phyloP scores from a whole-genome alignment of 1,284 basidiomycete genomes.

The Amylostereum chailletii region DNA sequence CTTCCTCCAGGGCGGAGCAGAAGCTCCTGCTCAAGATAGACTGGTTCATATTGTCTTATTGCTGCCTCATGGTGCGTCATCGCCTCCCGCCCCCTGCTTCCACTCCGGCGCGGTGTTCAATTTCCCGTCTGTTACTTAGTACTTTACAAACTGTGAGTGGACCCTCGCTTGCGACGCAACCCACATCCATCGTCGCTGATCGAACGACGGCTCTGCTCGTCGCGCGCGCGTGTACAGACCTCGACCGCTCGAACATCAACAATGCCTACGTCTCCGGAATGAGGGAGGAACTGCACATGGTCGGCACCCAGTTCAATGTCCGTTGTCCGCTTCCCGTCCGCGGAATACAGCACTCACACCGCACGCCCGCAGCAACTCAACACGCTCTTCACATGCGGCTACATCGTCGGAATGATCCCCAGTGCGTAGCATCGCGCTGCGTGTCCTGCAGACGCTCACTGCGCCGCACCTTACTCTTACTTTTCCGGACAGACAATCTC shows the following conservation, averaged over 20 bases:
- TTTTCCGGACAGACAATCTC: conserved; percentile 39
- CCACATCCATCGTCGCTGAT: background rate
- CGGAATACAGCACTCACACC: background rate
- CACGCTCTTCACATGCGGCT: conserved; percentile 66
- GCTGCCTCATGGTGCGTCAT: conserved; percentile 52
- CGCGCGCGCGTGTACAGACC: conserved; percentile 30
- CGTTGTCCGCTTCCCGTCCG: conserved; percentile 4
- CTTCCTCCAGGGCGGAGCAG: conserved; percentile 32
- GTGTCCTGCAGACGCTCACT: no score
- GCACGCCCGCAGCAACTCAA: conserved; percentile 44
- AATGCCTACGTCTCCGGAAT: conserved; percentile 79
- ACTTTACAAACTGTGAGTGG: conserved; percentile 54
- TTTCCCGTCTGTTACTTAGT: conserved; percentile 24
- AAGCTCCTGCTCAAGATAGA: conserved; percentile 50
- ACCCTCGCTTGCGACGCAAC: background rate
- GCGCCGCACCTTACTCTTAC: no score
- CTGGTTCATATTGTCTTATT: conserved; percentile 60
- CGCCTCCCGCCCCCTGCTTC: background rate
- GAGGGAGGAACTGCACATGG: conserved; percentile 69
- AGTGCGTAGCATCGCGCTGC: conserved; percentile 27
- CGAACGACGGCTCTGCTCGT: background rate
- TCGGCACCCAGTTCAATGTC: conserved; percentile 64
- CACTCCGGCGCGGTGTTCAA: background rate
- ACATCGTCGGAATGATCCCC: conserved; percentile 66
- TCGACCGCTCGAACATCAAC: conserved; percentile 56